phyloP scores from a whole-genome alignment of 2,329 filamentous ascomycete genomes.

The Aureobasidium sp. region DNA sequence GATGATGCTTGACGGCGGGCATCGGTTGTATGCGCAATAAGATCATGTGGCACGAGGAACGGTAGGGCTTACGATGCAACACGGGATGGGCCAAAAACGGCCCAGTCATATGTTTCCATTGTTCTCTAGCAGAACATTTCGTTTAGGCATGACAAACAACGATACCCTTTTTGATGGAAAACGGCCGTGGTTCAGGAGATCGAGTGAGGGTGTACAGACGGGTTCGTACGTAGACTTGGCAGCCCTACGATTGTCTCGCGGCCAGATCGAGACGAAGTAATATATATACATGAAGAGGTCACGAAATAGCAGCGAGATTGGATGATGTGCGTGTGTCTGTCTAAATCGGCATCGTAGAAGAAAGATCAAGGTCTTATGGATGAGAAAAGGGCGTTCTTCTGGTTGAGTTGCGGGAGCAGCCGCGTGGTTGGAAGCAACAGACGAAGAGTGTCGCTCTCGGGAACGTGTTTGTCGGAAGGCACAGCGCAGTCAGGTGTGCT shows the following conservation, averaged over 20 bases:
- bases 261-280: not conserved
- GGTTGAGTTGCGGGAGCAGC: not conserved
- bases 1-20: not conserved
- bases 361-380: not conserved
- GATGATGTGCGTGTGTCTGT: not conserved
- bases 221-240: not conserved
- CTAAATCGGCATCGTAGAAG: not conserved
- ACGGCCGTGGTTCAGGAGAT: not conserved
- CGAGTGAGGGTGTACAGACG: not conserved
- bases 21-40: not conserved
- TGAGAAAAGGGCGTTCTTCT: not conserved
- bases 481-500: not conserved
- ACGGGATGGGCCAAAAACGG: not conserved
- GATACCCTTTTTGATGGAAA: not conserved
- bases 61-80: not conserved
- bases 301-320: not conserved
- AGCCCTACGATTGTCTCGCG: not conserved
- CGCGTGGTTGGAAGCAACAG: not conserved
- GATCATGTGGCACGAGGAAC: not conserved
- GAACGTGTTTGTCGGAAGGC: not conserved
- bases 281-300: not conserved
- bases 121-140: not conserved
- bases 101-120: not conserved
- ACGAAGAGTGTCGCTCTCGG: not conserved
- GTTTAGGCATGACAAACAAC: not conserved